Evolutionary conservation across 768 basidiomycete species (phyloP).

Genomic region (Termitomyces sp.): DNA sequence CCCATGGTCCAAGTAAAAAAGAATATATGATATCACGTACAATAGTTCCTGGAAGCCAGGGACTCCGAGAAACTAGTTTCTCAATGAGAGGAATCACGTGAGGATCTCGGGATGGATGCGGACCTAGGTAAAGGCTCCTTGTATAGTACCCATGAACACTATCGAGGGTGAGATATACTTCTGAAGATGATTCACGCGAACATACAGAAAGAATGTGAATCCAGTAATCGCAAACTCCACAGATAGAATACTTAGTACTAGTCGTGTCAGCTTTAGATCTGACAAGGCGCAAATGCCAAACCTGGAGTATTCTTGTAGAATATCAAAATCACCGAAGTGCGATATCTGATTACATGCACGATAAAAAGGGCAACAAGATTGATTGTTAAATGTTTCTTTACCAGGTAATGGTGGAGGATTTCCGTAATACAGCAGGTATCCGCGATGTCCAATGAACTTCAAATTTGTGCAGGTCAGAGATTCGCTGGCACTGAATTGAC

Average conservation of each 20-base stretch:
- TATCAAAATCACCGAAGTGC: background rate
- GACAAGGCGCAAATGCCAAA: background rate
- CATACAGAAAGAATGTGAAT: conserved; percentile 3
- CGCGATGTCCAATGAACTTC: conserved; percentile 3
- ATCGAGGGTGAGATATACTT: background rate
- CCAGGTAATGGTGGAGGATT: conserved; percentile 11
- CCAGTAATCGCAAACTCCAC: background rate
- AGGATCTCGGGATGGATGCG: background rate
- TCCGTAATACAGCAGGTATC: conserved; percentile 11
- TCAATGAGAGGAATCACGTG: background rate
- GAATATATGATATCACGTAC: background rate
- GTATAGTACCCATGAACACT: conserved; percentile 5
- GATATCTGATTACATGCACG: background rate
- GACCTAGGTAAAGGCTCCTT: background rate
- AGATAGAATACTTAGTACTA: conserved; percentile 3
- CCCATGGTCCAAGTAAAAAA: background rate
- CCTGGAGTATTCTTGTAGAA: background rate
- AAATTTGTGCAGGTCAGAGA: background rate
- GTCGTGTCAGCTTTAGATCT: background rate
- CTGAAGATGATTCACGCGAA: background rate
- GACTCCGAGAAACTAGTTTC: background rate
- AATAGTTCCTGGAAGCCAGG: conserved; percentile 5
- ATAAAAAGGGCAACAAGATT: background rate
- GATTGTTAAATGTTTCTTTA: background rate
- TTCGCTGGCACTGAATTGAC: background rate